These are phyloP conservation scores for Alternaria sp. DNA, from an alignment of 2,329 filamentous ascomycete species.

Conservation along the genomic window DNA sequence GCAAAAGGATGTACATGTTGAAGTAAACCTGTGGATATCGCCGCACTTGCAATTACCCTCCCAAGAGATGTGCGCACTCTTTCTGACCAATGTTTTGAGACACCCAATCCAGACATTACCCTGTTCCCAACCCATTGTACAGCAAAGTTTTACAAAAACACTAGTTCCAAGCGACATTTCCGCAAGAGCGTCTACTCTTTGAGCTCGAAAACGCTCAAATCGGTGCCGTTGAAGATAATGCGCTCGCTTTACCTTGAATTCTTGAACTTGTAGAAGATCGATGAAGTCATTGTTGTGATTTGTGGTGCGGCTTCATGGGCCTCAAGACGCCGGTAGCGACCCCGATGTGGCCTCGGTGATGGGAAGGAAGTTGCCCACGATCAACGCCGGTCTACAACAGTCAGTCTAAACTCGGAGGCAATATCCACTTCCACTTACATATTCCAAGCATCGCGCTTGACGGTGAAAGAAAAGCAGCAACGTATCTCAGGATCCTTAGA, in stretches of 20 bases:
- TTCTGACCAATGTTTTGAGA: not conserved
- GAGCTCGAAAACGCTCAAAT: constrained; percentile 97
- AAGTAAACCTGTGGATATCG: not conserved
- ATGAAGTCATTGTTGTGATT: constrained; percentile 75
- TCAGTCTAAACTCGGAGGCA: constrained; percentile 37
- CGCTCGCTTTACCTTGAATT: constrained; percentile 94
- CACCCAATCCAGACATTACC: not conserved
- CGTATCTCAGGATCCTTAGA: constrained; percentile 77
- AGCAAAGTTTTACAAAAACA: not conserved
- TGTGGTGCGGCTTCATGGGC: constrained; percentile 2
- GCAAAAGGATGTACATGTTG: not conserved
- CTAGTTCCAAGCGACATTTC: not conserved
- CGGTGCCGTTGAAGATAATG: constrained; percentile 95
- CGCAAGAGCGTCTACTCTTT: constrained; percentile 77
- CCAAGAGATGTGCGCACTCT: not conserved
- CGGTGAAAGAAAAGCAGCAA: constrained; percentile 98
- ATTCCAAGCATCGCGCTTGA: constrained; percentile 91
- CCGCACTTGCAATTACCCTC: not conserved
- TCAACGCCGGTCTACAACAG: constrained; percentile 74
- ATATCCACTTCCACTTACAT: constrained; percentile 70
- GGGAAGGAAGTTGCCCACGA: constrained; percentile 95
- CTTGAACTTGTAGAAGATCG: constrained; percentile 99
- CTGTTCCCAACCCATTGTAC: not conserved
- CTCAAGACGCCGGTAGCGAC: constrained; percentile 20
- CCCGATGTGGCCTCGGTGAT: constrained; percentile 63